phyloP scores from a whole-genome alignment of 768 basidiomycete genomes.

The Tephrocybe sp. region DNA sequence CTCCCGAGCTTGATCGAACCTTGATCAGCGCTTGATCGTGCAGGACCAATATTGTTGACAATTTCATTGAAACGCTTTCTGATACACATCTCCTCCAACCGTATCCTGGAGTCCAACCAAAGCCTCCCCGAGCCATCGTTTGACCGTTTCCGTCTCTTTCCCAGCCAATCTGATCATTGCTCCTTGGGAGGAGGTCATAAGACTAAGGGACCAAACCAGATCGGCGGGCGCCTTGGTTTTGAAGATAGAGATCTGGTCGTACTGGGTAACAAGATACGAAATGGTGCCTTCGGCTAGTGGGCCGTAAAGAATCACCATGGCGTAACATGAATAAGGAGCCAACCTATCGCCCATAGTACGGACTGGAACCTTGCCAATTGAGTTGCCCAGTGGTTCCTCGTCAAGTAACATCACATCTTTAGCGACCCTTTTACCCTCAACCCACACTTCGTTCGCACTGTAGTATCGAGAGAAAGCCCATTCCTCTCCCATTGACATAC shows the following conservation, averaged over 20 bases:
- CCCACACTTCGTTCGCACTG: slow-evolving; percentile 80
- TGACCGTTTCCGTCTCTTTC: slow-evolving; percentile 73
- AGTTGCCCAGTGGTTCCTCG: slow-evolving; percentile 27
- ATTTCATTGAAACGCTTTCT: slow-evolving; percentile 53
- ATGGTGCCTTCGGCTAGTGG: slow-evolving; percentile 54
- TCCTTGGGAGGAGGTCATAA: slow-evolving; percentile 39
- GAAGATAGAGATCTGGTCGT: slow-evolving; percentile 63
- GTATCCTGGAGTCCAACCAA: slow-evolving; percentile 50
- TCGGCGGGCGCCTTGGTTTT: slow-evolving; percentile 55
- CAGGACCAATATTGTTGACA: not conserved
- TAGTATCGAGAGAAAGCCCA: slow-evolving; percentile 88
- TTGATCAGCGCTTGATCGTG: not conserved
- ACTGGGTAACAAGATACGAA: slow-evolving; percentile 44
- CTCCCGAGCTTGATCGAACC: not conserved
- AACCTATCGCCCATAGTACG: slow-evolving; percentile 62
- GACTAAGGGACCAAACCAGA: slow-evolving; percentile 82
- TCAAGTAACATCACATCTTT: slow-evolving; percentile 82
- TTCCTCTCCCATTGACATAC: slow-evolving; percentile 79
- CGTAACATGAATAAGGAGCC: slow-evolving; percentile 87
- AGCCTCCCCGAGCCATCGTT: slow-evolving; percentile 62
- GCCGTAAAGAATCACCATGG: slow-evolving; percentile 80
- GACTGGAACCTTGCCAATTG: slow-evolving; percentile 26
- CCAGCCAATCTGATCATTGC: slow-evolving; percentile 75
- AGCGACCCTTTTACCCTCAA: slow-evolving; percentile 63
- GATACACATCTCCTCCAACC: slow-evolving; percentile 65